A percentile compares a stretch with the other conserved stretches of the same genome.
Evolutionary conservation across 208 protist genomes (phyloP).

Genomic region (Acanthamoeba royreba): DNA sequence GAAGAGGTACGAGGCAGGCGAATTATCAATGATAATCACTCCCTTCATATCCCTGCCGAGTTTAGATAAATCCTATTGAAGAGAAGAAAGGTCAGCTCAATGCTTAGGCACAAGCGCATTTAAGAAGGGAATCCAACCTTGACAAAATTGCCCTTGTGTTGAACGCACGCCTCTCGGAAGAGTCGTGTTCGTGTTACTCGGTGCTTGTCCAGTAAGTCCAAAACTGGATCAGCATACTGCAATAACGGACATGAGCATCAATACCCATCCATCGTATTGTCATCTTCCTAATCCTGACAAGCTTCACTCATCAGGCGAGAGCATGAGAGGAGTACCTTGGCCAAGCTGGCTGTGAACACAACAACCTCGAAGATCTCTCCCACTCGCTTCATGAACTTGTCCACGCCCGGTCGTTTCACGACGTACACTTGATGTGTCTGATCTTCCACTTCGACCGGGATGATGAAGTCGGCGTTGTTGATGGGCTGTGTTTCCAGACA

Average conservation of each 20-base stretch:
- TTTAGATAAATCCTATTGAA: slow-evolving; percentile 64
- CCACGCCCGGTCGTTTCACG: slow-evolving; percentile 64
- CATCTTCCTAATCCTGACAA: too few relatives aligned
- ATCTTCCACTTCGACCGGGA: slow-evolving; percentile 73
- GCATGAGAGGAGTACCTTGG: slow-evolving; percentile 52
- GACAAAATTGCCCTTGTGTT: slow-evolving; percentile 59
- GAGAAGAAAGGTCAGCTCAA: neutral
- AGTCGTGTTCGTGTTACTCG: slow-evolving; percentile 48
- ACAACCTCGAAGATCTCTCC: slow-evolving; percentile 68
- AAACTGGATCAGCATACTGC: slow-evolving; percentile 68
- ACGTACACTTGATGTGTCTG: slow-evolving; percentile 69
- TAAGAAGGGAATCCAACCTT: slow-evolving; percentile 44
- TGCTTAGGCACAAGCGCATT: neutral
- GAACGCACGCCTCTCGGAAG: slow-evolving; percentile 61
- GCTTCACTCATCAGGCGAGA: neutral
- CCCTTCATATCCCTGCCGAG: slow-evolving; percentile 61
- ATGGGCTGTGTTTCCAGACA: slow-evolving; percentile 33
- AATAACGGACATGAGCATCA: neutral
- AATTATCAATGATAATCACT: slow-evolving; percentile 79
- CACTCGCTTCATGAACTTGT: slow-evolving; percentile 63
- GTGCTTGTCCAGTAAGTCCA: slow-evolving; percentile 64
- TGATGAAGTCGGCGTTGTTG: slow-evolving; percentile 56
- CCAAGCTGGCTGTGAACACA: slow-evolving; percentile 68
- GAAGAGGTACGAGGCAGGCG: slow-evolving; percentile 65
- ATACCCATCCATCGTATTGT: neutral